Evolutionary conservation across 1,139 yeast species (phyloP), one percentile per base, ranked within the genome.

Genomic region (Yamadazyma taylorii): DNA sequence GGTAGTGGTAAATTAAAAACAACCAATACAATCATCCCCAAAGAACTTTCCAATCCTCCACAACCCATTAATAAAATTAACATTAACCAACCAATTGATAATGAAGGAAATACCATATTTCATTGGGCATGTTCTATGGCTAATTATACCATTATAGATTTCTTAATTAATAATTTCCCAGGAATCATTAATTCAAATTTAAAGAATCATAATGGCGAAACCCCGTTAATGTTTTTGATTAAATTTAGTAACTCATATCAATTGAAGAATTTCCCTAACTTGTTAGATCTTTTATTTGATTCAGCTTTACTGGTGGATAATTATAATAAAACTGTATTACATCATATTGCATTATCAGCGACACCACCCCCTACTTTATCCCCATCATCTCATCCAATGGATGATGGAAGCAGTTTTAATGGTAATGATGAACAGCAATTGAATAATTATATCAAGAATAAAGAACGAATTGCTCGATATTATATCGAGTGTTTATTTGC

Each of bases 41-140:
- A 61, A 28, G 52, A 51, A 32, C 51, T 71, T 25, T 42, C 62
- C 23, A 56, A 55, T 28, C 76, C 76, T 2, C 77, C 76, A 0
- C 65, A 62, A 38, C 76, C 76, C 9, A 50, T 67, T 5, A 50
- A 65, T 17, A 66, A 70, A 19, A 65, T 86, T 30, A 76, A 79
- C 45, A 73, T 88, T 38, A 89, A 86, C 52, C 86, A 88, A 28
- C 81, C 96, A 2, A 87, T 94, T 34, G 99, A 94, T 60, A 94
- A 85, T 50, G 80, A 85, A 40, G 97, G 97, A 0, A 94, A 92
- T 54, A 84, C 96, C 0, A 89, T 96, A 1, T 71, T 94, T 41
- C 99, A 94, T 59, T 87, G 97, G 95, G 95, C 97, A 1, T 83
- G 97, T 23, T 88, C 97, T 0, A 73, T 94, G 62, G 97, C 95